Evolutionary conservation across 1,284 basidiomycete species (phyloP).

Genomic region (Kwoniella shivajii): DNA sequence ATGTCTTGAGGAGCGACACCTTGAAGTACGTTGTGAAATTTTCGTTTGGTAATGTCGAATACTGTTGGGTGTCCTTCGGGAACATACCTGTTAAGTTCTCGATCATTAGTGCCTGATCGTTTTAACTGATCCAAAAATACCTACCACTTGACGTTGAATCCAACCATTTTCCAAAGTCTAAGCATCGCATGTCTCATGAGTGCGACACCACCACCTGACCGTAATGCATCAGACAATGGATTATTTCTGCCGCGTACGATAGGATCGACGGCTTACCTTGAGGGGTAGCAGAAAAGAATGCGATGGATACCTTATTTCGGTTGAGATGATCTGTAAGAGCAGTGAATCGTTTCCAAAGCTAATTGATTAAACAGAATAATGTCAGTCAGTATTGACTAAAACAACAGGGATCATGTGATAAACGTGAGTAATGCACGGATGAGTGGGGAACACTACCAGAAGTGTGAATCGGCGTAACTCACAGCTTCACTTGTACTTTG

Average conservation of each 20-base stretch:
- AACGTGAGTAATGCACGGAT: background rate
- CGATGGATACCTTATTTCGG: slow-evolving; percentile 78
- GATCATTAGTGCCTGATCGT: background rate
- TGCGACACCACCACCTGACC: slow-evolving; percentile 72
- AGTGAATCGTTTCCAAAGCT: slow-evolving; percentile 55
- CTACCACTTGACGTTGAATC: slow-evolving; percentile 76
- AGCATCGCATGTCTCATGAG: slow-evolving; percentile 87
- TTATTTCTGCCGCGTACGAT: slow-evolving; percentile 28
- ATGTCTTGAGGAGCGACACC: slow-evolving; percentile 75
- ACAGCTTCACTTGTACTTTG: slow-evolving; percentile 43
- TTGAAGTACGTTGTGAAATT: slow-evolving; percentile 56
- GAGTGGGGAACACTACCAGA: background rate
- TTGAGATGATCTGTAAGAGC: slow-evolving; percentile 78
- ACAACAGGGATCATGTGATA: background rate
- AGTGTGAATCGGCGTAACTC: background rate
- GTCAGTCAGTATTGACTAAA: background rate
- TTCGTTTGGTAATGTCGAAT: slow-evolving; percentile 89
- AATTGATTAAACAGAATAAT: background rate
- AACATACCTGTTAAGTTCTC: slow-evolving; percentile 68
- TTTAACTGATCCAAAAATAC: slow-evolving; percentile 23
- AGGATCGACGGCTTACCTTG: slow-evolving; percentile 66
- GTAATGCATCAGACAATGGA: background rate
- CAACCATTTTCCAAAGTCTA: slow-evolving; percentile 73
- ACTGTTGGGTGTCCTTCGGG: slow-evolving; percentile 77
- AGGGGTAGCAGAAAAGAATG: slow-evolving; percentile 86